Evolutionary conservation across 306 rosid genomes (phyloP).

Genomic region (Sicyos baderoa): DNA sequence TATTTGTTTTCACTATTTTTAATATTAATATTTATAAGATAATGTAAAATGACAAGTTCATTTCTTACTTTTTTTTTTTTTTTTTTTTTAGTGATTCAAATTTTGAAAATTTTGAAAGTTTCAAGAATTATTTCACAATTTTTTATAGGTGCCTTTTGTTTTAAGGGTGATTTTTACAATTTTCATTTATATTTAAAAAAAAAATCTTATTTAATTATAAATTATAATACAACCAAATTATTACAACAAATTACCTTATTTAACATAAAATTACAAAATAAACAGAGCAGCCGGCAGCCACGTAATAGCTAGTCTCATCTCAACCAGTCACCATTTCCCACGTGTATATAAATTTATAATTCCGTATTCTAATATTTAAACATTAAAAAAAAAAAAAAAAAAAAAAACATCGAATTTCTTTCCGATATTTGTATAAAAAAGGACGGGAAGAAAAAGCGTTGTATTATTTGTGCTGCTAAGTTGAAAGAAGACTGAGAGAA

Average conservation of each 20-base stretch:
- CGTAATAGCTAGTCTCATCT: neutral
- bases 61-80: no score
- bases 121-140: no score
- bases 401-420: neutral
- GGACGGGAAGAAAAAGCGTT: neutral
- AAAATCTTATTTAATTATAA: no score
- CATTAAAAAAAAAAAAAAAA: neutral
- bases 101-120: no score
- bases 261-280: neutral
- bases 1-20: no score
- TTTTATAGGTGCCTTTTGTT: no score
- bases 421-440: neutral
- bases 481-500: neutral
- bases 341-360: neutral
- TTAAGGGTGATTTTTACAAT: no score
- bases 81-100: no score
- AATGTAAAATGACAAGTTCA: no score
- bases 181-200: no score
- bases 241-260: neutral
- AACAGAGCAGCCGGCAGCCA: neutral
- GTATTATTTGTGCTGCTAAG: neutral
- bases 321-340: neutral
- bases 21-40: no score
- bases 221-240: no score
- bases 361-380: neutral